A percentile compares a stretch with the other conserved stretches of the same genome.
Evolutionary conservation across 345 rosid species (phyloP).

Genomic region (Schrenkiella parvula): DNA sequence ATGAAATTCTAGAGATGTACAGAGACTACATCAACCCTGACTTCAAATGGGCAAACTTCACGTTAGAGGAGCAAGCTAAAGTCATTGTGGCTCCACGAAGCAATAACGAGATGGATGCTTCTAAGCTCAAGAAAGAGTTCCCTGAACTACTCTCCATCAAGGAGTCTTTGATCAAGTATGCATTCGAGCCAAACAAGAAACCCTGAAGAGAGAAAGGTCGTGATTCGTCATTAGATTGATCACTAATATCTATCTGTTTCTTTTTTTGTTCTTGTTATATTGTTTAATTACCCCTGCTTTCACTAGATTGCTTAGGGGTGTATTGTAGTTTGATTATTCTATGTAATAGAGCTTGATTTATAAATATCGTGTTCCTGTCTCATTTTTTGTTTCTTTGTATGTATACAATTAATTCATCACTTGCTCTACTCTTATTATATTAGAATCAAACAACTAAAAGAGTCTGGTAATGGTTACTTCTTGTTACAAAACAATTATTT

Average conservation of each 20-base stretch:
- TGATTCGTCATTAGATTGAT: slow-evolving; percentile 25
- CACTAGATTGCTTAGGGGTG: slow-evolving; percentile 13
- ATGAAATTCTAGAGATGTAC: slow-evolving; percentile 74
- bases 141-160: slow-evolving; percentile 62
- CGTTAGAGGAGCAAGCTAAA: slow-evolving; percentile 63
- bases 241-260: slow-evolving; percentile 6
- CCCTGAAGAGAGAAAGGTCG: slow-evolving; percentile 10
- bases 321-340: slow-evolving; percentile 14
- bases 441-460: slow-evolving; percentile 27
- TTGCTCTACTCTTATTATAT: slow-evolving; percentile 30
- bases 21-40: slow-evolving; percentile 58
- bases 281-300: slow-evolving; percentile 7
- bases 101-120: slow-evolving; percentile 75
- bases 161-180: slow-evolving; percentile 60
- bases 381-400: not conserved
- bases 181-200: slow-evolving; percentile 57
- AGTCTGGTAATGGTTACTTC: slow-evolving; percentile 13
- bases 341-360: slow-evolving; percentile 19
- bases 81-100: slow-evolving; percentile 74
- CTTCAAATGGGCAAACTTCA: slow-evolving; percentile 61
- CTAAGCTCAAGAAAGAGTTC: slow-evolving; percentile 68
- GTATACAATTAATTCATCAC: not conserved
- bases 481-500: slow-evolving; percentile 10
- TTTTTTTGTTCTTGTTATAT: not conserved
- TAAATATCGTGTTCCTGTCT: not conserved